These are phyloP conservation scores for Pseudocercospora eumusae DNA, from an alignment of 2,329 filamentous ascomycete species.

Conservation along the genomic window DNA sequence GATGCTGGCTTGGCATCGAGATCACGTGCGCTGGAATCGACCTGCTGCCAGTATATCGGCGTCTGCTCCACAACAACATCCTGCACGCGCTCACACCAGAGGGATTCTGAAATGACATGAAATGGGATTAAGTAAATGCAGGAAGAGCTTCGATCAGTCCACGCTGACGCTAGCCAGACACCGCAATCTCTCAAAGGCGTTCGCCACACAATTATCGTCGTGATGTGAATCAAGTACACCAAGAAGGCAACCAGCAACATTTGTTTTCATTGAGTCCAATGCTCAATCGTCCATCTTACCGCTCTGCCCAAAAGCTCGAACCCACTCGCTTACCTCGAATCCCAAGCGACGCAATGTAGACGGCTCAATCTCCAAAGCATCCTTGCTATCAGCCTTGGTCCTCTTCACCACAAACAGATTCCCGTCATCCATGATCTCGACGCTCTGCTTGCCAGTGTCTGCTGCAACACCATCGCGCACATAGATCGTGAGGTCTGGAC, in stretches of 20 bases:
- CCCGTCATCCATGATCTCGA: slow-evolving; percentile 48
- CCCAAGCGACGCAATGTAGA: slow-evolving; percentile 69
- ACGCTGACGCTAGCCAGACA: background rate
- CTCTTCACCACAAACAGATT: slow-evolving; percentile 44
- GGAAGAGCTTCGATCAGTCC: background rate
- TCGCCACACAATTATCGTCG: background rate
- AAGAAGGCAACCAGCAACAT: slow-evolving; percentile 2
- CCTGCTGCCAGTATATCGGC: background rate
- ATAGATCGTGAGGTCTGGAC: slow-evolving; percentile 77
- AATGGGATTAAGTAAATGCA: background rate
- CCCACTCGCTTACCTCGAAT: slow-evolving; percentile 88
- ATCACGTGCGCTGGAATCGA: too few species aligned
- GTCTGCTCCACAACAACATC: background rate
- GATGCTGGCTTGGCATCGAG: background rate
- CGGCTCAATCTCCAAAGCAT: slow-evolving; percentile 41
- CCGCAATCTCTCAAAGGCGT: background rate
- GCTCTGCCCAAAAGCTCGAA: slow-evolving; percentile 45
- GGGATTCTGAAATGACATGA: background rate
- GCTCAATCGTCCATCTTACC: slow-evolving; percentile 16
- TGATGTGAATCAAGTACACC: slow-evolving; percentile 5
- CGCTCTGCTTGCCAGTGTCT: slow-evolving; percentile 33
- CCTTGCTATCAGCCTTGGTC: slow-evolving; percentile 39
- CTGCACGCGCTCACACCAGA: background rate
- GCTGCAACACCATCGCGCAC: slow-evolving; percentile 48
- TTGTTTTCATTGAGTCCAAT: slow-evolving; percentile 11